Conservation (phyloP, 208 protist species). For the Strigomonas culicis region DNA sequence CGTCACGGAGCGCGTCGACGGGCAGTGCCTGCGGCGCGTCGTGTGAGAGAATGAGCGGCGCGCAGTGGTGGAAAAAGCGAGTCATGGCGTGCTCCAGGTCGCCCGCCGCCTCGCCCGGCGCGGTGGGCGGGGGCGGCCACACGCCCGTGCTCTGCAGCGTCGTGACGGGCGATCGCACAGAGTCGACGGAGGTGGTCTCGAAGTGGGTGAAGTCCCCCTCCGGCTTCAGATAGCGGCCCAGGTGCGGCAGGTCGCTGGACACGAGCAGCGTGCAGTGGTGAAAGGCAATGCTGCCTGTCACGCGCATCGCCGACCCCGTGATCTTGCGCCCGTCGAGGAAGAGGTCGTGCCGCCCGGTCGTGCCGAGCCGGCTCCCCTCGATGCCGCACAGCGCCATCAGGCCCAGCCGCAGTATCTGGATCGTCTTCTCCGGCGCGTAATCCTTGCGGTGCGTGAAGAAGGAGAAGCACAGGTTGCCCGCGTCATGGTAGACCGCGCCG, state of each 20-base stretch:
- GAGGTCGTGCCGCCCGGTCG: conserved; percentile 70
- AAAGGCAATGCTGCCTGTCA: conserved; percentile 74
- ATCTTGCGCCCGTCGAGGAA: conserved; percentile 85
- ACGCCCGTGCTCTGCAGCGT: conserved; percentile 33
- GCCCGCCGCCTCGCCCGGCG: not conserved
- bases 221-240: conserved; percentile 51
- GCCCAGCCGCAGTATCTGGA: conserved; percentile 57
- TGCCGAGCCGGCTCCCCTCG: conserved; percentile 32
- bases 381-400: conserved; percentile 40
- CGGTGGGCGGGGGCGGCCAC: not conserved
- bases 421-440: conserved; percentile 72
- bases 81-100: conserved; percentile 7
- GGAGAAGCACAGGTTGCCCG: conserved; percentile 76
- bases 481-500: conserved; percentile 84
- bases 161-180: conserved; percentile 71
- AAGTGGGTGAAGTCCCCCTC: conserved; percentile 55
- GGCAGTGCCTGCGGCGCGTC: conserved; percentile 19
- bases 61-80: conserved; percentile 28
- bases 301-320: conserved; percentile 86
- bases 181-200: conserved; percentile 43
- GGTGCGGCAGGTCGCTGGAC: conserved; percentile 21
- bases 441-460: conserved; percentile 68
- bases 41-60: conserved; percentile 20
- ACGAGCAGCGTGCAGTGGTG: conserved; percentile 88
- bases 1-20: not conserved